These are phyloP conservation scores for Ramalina peruviana DNA, from an alignment of 495 filamentous ascomycete species.

Conservation along the genomic window DNA sequence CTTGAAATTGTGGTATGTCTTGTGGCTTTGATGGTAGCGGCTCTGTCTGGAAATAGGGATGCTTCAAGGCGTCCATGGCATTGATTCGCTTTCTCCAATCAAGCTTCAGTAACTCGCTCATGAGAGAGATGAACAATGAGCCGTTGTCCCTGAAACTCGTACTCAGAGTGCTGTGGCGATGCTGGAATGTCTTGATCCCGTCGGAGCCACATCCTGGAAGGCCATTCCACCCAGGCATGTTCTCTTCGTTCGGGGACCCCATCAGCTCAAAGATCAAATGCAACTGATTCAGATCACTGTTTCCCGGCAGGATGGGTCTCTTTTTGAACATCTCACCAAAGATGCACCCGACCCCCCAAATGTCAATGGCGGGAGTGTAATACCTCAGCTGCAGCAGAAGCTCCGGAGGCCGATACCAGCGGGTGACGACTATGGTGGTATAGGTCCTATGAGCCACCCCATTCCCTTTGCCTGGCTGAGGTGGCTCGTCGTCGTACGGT, in stretches of 20 bases:
- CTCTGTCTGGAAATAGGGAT: slow-evolving; percentile 72
- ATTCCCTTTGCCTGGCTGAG: slow-evolving; percentile 63
- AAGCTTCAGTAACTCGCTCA: slow-evolving; percentile 71
- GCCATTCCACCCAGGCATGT: slow-evolving; percentile 79
- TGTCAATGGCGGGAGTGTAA: slow-evolving; percentile 93
- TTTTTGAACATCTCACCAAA: slow-evolving; percentile 97
- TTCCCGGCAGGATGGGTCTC: slow-evolving; percentile 83
- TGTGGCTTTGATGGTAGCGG: slow-evolving; percentile 69
- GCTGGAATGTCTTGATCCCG: slow-evolving; percentile 48
- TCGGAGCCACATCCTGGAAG: slow-evolving; percentile 60
- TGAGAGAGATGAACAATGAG: slow-evolving; percentile 57
- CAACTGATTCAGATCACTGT: slow-evolving; percentile 77
- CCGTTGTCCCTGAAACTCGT: slow-evolving; percentile 55
- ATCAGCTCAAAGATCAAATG: slow-evolving; percentile 89
- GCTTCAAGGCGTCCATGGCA: slow-evolving; percentile 83
- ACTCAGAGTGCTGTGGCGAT: slow-evolving; percentile 49
- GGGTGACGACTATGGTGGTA: slow-evolving; percentile 84
- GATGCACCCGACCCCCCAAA: slow-evolving; percentile 97
- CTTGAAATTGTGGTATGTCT: slow-evolving; percentile 78
- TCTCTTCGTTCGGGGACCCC: slow-evolving; percentile 77
- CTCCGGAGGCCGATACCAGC: slow-evolving; percentile 96
- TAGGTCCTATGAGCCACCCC: slow-evolving; percentile 84
- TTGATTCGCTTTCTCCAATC: slow-evolving; percentile 84
- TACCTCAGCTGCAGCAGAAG: slow-evolving; percentile 69
- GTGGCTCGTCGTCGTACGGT: slow-evolving; percentile 79